Conservation (phyloP, 2,329 filamentous ascomycete genomes). For the Exophiala sp. region DNA sequence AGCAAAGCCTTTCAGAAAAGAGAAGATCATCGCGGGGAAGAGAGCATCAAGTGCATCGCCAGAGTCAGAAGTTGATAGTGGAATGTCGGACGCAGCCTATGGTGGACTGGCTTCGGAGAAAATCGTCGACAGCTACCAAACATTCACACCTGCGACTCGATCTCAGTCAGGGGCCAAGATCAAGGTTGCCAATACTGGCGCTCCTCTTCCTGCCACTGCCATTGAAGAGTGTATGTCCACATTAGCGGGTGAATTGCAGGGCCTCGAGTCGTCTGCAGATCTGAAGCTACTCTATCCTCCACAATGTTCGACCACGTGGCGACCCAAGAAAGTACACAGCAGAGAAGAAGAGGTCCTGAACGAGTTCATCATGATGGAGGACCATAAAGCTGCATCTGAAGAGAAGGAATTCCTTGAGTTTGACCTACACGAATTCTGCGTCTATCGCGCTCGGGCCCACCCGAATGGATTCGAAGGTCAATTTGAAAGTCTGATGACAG, state of each 20-base stretch:
- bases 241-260: neutral
- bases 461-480: conserved; percentile 45
- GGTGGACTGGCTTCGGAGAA: no score
- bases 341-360: neutral
- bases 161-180: neutral
- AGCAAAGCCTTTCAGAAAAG: no score
- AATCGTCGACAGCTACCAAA: no score
- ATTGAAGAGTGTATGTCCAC: neutral
- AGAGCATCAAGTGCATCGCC: no score
- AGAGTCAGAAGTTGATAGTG: no score
- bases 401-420: conserved; percentile 42
- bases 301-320: neutral
- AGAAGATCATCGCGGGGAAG: no score
- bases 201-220: neutral
- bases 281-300: conserved; percentile 4
- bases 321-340: no score
- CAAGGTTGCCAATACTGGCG: neutral
- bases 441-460: conserved; percentile 59
- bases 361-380: conserved; percentile 3
- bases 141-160: no score
- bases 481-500: conserved; percentile 37
- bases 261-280: conserved; percentile 6
- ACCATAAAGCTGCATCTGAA: neutral
- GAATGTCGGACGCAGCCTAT: no score
- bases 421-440: conserved; percentile 55